Evolutionary conservation across 163 green algal species (phyloP), one percentile per base, ranked within the genome.

Genomic region (Scenedesmus sp.): DNA sequence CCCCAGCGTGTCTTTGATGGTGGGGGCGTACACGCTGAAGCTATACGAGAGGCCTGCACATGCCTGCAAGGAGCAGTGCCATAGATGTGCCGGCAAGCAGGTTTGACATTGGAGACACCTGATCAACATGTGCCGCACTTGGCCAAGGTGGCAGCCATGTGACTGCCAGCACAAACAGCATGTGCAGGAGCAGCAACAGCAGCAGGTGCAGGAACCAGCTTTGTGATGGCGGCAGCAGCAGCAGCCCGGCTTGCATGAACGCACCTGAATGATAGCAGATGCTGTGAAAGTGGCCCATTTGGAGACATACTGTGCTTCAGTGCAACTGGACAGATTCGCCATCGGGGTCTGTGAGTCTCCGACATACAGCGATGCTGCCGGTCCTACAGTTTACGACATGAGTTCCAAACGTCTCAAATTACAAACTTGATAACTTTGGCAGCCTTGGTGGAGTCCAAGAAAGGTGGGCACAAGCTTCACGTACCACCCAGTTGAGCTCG

Each of bases 11-110:
- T 92, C 88, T 46, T 93, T 92, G 55, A 93, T 84, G 76, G 86
- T 89, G 1, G 93, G 93, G 12, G 91, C 93, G 13, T 94, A 94
- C 15, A 94, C 81, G 52, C 87, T 90, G 87, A 94, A 94, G 9
- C 79, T 88, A 91, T 94, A 94, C 4, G 91, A 91, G 34, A 94
- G 79, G 0, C 93, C 93, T 7, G 91, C 91, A 57, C 67, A 94
- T 0, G 77, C 87, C 93, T 94, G 87, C 8, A 16, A 7, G 12
- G 4, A 46, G 18, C 23, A 13, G 20, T 13, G 6, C 3, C 23
- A 79, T 2, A n/a, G 4, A 23, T 79, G 0, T 52, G 70, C 18
- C 12, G 23, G 3, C 13, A 4, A 4, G 13, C 4, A 2, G 15
- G 13, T 79, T 7, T 52, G 18, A 26, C 34, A 46, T 46, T 76